Evolutionary conservation across 352 stramenopile species (phyloP).

Genomic region (Saprolegnia diclina): DNA sequence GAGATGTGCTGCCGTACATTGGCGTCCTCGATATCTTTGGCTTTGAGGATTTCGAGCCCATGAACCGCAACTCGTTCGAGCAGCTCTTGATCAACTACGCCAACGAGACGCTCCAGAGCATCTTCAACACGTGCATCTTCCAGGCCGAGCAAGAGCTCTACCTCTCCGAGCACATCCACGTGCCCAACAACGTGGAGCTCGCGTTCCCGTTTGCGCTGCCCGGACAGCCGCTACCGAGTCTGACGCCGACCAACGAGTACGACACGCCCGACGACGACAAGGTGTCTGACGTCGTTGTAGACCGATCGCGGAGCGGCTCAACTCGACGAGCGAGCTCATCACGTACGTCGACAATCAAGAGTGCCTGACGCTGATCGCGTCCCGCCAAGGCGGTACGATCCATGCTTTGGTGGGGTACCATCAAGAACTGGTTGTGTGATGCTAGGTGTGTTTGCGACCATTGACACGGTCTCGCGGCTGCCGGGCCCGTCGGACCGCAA

Average conservation of each 20-base stretch:
- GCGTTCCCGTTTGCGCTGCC: slow-evolving; percentile 63
- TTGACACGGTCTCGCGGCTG: slow-evolving; percentile 70
- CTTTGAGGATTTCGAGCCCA: slow-evolving; percentile 66
- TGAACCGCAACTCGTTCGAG: slow-evolving; percentile 32
- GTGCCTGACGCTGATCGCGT: slow-evolving; percentile 28
- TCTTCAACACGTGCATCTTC: slow-evolving; percentile 35
- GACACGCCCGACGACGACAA: neutral
- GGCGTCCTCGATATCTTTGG: slow-evolving; percentile 83
- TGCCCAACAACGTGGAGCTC: slow-evolving; percentile 55
- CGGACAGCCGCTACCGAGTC: slow-evolving; percentile 18
- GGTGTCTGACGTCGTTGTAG: neutral
- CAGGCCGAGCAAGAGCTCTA: slow-evolving; percentile 31
- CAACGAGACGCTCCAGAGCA: slow-evolving; percentile 30
- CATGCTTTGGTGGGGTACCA: neutral
- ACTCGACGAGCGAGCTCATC: slow-evolving; percentile 27
- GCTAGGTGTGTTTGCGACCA: slow-evolving; percentile 60
- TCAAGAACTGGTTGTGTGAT: neutral
- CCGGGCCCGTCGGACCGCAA: slow-evolving; percentile 28
- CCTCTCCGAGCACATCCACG: slow-evolving; percentile 31
- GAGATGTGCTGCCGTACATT: slow-evolving; percentile 82
- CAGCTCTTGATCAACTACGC: slow-evolving; percentile 31
- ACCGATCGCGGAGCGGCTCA: slow-evolving; percentile 10
- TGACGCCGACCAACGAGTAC: slow-evolving; percentile 30
- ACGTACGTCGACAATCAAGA: slow-evolving; percentile 30
- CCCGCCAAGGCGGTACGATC: slow-evolving; percentile 23